Evolutionary conservation across 768 basidiomycete species (phyloP), one percentile per base, ranked within the genome.

Genomic region (Xanthoconium stramineum): DNA sequence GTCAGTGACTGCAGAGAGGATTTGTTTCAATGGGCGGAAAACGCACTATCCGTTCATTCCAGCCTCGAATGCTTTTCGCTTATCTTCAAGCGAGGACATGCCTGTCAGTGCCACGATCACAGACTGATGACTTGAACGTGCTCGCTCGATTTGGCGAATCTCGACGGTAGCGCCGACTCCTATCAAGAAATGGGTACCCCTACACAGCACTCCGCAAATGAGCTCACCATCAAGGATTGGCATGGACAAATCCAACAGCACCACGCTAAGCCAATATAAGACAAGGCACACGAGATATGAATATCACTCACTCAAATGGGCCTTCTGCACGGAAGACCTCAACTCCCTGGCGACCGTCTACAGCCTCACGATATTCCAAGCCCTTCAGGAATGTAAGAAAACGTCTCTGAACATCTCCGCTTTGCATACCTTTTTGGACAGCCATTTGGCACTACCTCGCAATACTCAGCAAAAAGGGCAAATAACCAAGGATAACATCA

Each of bases 1-100:
- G 42, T 62, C 20, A 56, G 24, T 17, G 38, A 50, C 29, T 11
- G 17, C 43, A 54, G 11, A 39, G 37, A 24, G 5, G 15, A 10
- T 6, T 28, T 5, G 5, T 7, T 6, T 52, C n/a, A 7, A 30
- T 9, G 11, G 4, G 11, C 6, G 44, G 9, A n/a, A 85, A 48
- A 69, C 91, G 61, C 66, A 95, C 93, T 96, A 96, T 75, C 95
- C 94, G 61, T 97, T 91, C 49, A 98, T 93, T 1, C 95, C 95
- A 50, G 90, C 91, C 44, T 91, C 87, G 60, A 96, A 96, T 1
- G 95, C 95, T 61, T 83, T 80, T 24, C 91, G 81, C 70, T 95
- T 96, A 70, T 98, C 93, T 67, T 97, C 95, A 6, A 90, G 72
- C 9, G 94, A 92, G 17, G 95, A 95, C 85, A 93, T 88, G 20